Evolutionary conservation across 2,329 filamentous ascomycete species (phyloP).

Genomic region (Botryotinia narcissicola): DNA sequence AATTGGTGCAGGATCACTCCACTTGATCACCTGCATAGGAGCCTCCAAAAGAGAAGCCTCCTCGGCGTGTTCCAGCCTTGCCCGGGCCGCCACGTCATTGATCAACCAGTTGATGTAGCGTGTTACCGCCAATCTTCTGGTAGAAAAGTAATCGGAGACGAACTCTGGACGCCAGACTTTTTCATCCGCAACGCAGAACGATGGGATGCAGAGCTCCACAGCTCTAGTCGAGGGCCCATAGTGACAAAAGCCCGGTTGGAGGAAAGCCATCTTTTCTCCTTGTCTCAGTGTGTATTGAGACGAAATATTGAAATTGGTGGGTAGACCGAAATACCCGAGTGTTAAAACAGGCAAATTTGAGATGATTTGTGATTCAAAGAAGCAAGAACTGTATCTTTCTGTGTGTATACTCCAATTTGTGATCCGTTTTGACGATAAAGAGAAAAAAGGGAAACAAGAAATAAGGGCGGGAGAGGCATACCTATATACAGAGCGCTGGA

Average conservation of each 20-base stretch:
- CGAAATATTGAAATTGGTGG: background rate
- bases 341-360: constrained; percentile 2
- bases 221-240: background rate
- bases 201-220: constrained; percentile 1
- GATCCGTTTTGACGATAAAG: background rate
- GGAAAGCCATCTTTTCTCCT: background rate
- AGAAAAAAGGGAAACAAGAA: background rate
- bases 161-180: constrained; percentile 1
- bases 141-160: background rate
- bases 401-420: background rate
- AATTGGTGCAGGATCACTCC: background rate
- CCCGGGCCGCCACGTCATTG: background rate
- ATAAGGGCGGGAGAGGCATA: background rate
- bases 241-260: background rate
- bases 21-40: background rate
- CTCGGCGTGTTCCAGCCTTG: background rate
- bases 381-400: background rate
- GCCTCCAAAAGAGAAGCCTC: background rate
- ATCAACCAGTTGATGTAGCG: constrained; percentile 1
- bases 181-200: background rate
- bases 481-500: background rate
- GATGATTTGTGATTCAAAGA: background rate
- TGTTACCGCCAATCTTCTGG: constrained; percentile 6
- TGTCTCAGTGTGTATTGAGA: constrained; percentile 2
- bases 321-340: constrained; percentile 9